A percentile compares a stretch with the other conserved stretches of the same genome.
phyloP scores from a whole-genome alignment of 1,139 yeast genomes.

The Magnusiomyces suaveolens region DNA sequence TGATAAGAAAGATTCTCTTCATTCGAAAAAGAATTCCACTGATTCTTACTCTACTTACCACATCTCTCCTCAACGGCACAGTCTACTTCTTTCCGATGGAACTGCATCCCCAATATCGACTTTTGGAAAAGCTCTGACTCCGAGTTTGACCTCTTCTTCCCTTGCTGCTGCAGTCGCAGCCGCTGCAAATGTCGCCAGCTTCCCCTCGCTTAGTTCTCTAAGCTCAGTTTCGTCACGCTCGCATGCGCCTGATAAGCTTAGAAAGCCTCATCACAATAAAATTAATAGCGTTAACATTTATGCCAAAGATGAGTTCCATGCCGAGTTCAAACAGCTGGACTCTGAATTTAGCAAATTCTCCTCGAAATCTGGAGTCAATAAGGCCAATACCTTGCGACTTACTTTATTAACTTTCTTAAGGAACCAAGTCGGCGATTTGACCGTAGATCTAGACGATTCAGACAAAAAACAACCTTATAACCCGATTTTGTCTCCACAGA shows the following conservation, averaged over 20 bases:
- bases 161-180: background rate
- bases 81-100: background rate
- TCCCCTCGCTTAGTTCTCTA: background rate
- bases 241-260: background rate
- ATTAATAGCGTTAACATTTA: background rate
- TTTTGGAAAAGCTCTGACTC: background rate
- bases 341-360: conserved; percentile 24
- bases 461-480: conserved; percentile 15
- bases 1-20: too few species aligned
- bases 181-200: background rate
- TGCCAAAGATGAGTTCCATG: background rate
- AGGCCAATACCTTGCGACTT: conserved; percentile 59
- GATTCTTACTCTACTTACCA: background rate
- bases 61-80: too few species aligned
- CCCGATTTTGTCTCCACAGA: conserved; percentile 17
- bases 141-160: background rate
- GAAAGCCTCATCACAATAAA: background rate
- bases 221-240: background rate
- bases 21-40: background rate
- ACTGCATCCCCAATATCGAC: background rate
- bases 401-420: conserved; percentile 59
- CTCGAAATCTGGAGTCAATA: conserved; percentile 45
- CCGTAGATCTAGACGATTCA: conserved; percentile 25
- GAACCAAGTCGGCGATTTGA: conserved; percentile 20
- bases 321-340: conserved; percentile 23